Base-by-base conservation (phyloP, 1,139 yeast species). In the Arxiozyma bovina region DNA sequence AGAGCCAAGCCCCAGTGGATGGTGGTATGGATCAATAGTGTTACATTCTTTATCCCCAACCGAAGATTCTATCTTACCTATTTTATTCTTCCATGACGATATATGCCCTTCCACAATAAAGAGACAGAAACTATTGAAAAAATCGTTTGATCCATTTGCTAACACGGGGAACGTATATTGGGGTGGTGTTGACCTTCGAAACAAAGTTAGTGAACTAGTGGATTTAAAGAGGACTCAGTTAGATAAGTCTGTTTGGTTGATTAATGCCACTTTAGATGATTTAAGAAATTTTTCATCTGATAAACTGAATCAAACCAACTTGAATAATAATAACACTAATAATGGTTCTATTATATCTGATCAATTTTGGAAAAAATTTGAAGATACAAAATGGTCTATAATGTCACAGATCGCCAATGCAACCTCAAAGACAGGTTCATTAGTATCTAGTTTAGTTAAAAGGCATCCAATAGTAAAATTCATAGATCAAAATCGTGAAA, bases 21-120 rank as follows among this genome's bases (percentile, higher is more conserved):
- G 88, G 83, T 93, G 97, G 96, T 81, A 81, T 72, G 99, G 99
- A 0, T 87, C 96, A 0, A 73, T 91, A 21, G 75, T 89, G 1
- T 71, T 91, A 49, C 85, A 89, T 69, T 78, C 88, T 5, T 79
- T 81, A 58, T 62, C 61, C 18, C 56, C 70, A n/a, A 58, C 54
- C 6, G 83, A 80, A 52, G 87, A 85, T 50, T 85, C 87, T 45
- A 80, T 81, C 57, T 66, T 84, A 18, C 97, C 98, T 0, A 85
- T 90, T 9, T 67, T 93, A 48, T 93, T 90, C 69, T 91, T 94
- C 74, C 98, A 93, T 69, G 99, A 94, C 66, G 85, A 87, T 56
- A 93, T 87, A 63, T 81, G 86, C 27, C 82, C 87, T 8, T 85
- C 94, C 47, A 88, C 96, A 0, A 73, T 78, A 54, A 71, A 77